Conservation (phyloP, 768 basidiomycete genomes). For the Collybiopsis confluens region DNA sequence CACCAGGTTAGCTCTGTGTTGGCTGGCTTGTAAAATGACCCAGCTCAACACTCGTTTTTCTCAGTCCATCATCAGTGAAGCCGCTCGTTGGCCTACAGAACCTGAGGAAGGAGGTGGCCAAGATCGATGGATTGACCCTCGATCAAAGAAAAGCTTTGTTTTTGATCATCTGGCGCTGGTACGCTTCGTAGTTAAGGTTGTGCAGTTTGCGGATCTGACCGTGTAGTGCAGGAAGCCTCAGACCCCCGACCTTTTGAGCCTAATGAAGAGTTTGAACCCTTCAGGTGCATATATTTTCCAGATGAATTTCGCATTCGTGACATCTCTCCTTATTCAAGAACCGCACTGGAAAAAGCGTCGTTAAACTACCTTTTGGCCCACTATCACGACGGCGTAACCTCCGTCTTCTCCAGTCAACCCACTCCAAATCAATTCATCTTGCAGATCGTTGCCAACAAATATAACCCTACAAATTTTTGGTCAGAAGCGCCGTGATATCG, state of each 20-base stretch:
- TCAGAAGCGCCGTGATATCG: conserved; percentile 23
- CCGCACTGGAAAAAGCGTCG: conserved; percentile 65
- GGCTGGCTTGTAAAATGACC: not conserved
- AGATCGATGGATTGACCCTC: conserved; percentile 81
- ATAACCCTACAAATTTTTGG: conserved; percentile 94
- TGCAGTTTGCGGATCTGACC: conserved; percentile 7
- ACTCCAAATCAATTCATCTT: conserved; percentile 51
- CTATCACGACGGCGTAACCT: conserved; percentile 72
- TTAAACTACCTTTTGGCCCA: conserved; percentile 74
- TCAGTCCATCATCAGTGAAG: conserved; percentile 81
- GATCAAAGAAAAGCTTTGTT: conserved; percentile 69
- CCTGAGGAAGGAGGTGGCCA: conserved; percentile 40
- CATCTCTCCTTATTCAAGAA: conserved; percentile 32
- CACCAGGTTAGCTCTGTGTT: conserved; percentile 58
- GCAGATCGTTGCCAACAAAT: conserved; percentile 93
- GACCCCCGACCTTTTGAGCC: conserved; percentile 63
- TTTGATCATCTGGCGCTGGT: conserved; percentile 88
- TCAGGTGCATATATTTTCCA: conserved; percentile 50
- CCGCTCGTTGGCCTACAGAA: conserved; percentile 43
- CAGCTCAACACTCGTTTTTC: not conserved
- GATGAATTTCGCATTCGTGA: not conserved
- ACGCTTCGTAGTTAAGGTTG: conserved; percentile 21
- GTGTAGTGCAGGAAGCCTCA: conserved; percentile 60
- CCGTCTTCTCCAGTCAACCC: conserved; percentile 59
- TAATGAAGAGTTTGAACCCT: conserved; percentile 62